Percentiles rank a stretch among this genome's conserved stretches.
These are phyloP conservation scores for Metschnikowia kunwiensis DNA, from an alignment of 805 yeast genomes.

Conservation along the genomic window DNA sequence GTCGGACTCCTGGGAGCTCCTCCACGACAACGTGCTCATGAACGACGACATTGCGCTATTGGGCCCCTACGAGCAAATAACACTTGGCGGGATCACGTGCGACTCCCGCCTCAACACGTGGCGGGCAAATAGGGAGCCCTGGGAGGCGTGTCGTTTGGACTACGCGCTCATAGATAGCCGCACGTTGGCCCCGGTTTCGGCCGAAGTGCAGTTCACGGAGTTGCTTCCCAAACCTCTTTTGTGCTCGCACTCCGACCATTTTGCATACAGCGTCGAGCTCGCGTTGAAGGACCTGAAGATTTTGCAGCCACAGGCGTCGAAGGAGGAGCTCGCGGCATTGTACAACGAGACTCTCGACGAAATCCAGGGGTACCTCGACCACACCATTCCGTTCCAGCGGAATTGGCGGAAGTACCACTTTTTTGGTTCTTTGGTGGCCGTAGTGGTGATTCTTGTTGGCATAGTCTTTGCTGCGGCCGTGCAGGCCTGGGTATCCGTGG, in stretches of 20 bases:
- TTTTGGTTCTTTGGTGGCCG: conserved; percentile 42
- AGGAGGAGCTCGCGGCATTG: conserved; percentile 27
- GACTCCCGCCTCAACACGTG: conserved; percentile 86
- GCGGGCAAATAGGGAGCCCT: conserved; percentile 53
- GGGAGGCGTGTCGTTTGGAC: conserved; percentile 85
- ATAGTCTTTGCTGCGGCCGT: conserved; percentile 58
- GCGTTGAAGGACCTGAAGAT: conserved; percentile 13
- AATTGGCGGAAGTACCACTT: conserved; percentile 67
- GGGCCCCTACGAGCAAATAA: conserved; percentile 52
- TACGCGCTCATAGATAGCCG: conserved; percentile 74
- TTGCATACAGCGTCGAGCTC: conserved; percentile 59
- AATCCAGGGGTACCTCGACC: conserved; percentile 30
- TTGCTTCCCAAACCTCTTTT: conserved; percentile 47
- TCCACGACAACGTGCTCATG: conserved; percentile 43
- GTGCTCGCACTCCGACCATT: conserved; percentile 87
- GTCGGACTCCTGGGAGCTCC: conserved; percentile 77
- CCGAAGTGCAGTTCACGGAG: conserved; percentile 74
- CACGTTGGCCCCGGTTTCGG: conserved; percentile 52
- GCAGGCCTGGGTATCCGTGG: conserved; percentile 62
- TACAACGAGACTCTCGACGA: conserved; percentile 26
- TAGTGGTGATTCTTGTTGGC: conserved; percentile 49
- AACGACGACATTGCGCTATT: conserved; percentile 26
- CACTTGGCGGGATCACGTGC: conserved; percentile 80
- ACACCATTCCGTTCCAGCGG: conserved; percentile 56
- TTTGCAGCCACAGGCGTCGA: conserved; percentile 1